Evolutionary conservation across 78 protist species (phyloP).

Genomic region (Cavenderia fasciculata): DNA sequence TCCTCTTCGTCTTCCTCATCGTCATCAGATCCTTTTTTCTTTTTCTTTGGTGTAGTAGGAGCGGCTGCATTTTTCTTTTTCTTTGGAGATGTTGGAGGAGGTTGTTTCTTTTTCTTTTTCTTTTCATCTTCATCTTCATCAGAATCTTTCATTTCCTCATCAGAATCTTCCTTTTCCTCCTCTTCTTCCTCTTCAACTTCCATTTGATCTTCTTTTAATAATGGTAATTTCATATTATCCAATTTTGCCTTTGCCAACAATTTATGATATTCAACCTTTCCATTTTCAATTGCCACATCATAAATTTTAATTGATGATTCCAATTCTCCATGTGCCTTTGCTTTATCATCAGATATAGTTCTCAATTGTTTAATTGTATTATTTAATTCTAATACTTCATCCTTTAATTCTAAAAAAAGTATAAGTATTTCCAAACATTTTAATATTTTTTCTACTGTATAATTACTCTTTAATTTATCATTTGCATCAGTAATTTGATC

Average conservation of each 20-base stretch:
- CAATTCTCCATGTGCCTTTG: too few relatives aligned
- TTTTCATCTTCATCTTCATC: not conserved
- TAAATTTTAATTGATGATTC: too few relatives aligned
- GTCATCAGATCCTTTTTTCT: not conserved
- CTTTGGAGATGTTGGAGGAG: too few relatives aligned
- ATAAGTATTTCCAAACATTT: too few relatives aligned
- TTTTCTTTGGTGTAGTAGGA: too few relatives aligned
- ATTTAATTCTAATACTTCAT: too few relatives aligned
- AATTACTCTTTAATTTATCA: slow-evolving; percentile 5
- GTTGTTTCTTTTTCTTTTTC: not conserved
- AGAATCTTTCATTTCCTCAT: not conserved
- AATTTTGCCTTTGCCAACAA: slow-evolving; percentile 19
- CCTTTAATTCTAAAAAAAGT: too few relatives aligned
- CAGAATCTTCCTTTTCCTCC: not conserved
- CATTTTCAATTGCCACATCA: not conserved
- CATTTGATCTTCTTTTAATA: not conserved
- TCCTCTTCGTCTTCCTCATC: not conserved
- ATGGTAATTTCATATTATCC: slow-evolving; percentile 40
- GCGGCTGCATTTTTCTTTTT: too few relatives aligned
- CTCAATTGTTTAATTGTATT: too few relatives aligned
- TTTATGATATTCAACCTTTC: slow-evolving; percentile 19
- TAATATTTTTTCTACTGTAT: too few relatives aligned
- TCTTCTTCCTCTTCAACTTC: not conserved
- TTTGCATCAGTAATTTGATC: not conserved
- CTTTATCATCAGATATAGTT: too few relatives aligned